These are phyloP conservation scores for Pleurotus citrinopileatus DNA, from an alignment of 768 basidiomycete species.

Conservation along the genomic window DNA sequence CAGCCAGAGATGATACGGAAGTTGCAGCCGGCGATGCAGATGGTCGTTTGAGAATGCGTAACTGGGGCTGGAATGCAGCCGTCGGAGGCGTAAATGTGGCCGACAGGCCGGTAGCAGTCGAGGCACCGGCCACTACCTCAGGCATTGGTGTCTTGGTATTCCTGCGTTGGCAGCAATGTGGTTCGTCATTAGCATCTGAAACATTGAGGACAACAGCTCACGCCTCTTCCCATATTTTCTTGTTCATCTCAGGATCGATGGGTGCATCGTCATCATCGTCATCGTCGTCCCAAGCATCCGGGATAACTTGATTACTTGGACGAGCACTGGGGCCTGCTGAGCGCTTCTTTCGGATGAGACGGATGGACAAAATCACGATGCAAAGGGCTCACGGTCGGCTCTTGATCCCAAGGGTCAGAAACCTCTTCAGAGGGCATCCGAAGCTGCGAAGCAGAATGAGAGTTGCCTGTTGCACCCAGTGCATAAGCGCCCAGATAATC, in stretches of 20 bases:
- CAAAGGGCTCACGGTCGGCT: neutral
- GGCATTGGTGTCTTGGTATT: conserved; percentile 70
- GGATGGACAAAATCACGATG: neutral
- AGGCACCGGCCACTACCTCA: conserved; percentile 46
- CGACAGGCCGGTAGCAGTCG: conserved; percentile 29
- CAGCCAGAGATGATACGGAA: conserved; percentile 20
- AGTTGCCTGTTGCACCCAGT: neutral
- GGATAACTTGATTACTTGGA: conserved; percentile 15
- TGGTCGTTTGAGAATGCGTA: conserved; percentile 75
- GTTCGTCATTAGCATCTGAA: neutral
- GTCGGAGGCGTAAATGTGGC: conserved; percentile 46
- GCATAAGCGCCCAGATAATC: too few relatives aligned
- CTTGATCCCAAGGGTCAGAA: conserved; percentile 3
- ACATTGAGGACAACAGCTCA: conserved; percentile 32
- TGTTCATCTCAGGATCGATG: conserved; percentile 25
- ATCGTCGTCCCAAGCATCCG: conserved; percentile 60
- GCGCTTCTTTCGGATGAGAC: neutral
- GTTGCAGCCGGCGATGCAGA: conserved; percentile 29
- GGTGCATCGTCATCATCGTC: conserved; percentile 40
- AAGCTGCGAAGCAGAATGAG: neutral
- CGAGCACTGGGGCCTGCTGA: neutral
- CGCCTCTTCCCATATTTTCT: conserved; percentile 68
- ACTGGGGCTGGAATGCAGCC: conserved; percentile 55
- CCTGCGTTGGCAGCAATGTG: conserved; percentile 27
- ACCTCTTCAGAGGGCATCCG: conserved; percentile 1